These are phyloP conservation scores for Chalciporus pseudorubinellus DNA, from an alignment of 768 basidiomycete genomes.

Conservation along the genomic window DNA sequence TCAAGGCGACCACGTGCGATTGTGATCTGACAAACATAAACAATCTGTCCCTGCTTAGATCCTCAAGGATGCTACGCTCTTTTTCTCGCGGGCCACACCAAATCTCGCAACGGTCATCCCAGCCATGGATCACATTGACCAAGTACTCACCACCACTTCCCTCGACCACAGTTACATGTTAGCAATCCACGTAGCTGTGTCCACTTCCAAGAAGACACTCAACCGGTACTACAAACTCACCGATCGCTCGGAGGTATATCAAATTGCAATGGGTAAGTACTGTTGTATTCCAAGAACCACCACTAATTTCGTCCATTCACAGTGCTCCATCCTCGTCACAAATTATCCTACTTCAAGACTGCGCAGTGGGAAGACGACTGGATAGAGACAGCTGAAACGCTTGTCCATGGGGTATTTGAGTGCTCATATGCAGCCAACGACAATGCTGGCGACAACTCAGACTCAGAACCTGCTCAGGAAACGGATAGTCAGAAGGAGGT, in stretches of 20 bases:
- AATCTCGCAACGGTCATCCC: conserved; percentile 30
- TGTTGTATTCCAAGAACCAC: too few relatives aligned
- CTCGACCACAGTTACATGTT: too few relatives aligned
- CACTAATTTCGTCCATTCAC: too few relatives aligned
- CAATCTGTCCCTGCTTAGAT: conserved; percentile 9
- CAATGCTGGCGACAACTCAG: background rate
- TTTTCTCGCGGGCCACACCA: conserved; percentile 20
- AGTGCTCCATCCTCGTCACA: background rate
- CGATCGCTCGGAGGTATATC: background rate
- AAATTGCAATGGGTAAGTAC: background rate
- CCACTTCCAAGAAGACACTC: conserved; percentile 1
- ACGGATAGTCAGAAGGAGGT: too few relatives aligned
- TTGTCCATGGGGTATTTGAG: background rate
- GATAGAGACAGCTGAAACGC: background rate
- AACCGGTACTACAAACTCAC: conserved; percentile 1
- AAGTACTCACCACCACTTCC: conserved; percentile 9
- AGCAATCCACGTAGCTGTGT: too few relatives aligned
- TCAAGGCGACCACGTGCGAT: background rate
- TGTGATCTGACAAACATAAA: background rate
- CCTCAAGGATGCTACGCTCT: conserved; percentile 23
- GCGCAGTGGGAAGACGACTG: background rate
- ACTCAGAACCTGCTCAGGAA: too few relatives aligned
- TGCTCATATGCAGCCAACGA: background rate
- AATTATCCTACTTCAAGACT: background rate
- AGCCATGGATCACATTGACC: conserved; percentile 36